Base-by-base conservation (phyloP, 805 yeast species). In the Scheffersomyces spartinae region DNA sequence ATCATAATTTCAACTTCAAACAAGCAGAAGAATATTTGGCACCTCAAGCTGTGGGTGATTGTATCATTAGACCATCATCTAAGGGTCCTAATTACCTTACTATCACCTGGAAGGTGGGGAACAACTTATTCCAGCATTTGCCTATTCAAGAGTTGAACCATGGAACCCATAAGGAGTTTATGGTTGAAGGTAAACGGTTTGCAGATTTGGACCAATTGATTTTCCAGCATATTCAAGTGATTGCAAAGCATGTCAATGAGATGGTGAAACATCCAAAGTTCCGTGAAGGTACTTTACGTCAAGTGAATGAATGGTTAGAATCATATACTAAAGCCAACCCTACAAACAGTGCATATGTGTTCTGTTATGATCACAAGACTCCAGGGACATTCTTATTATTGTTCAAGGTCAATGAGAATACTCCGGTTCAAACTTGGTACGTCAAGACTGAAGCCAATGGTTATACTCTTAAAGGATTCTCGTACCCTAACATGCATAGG, bases 21-120 rank as follows among this genome's bases (percentile, higher is more conserved):
- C 95, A 91, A 59, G 97, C 99, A 1, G 97, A 88, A 50, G 94
- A 81, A 39, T 85, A 68, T 39, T 66, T 91, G 42, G 95, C 95
- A 12, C 82, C 95, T 13, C 70, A 79, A 46, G 71, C 76, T 21
- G 77, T 86, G 36, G 99, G 99, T 27, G 94, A 83, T 39, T 71
- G 84, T 54, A 94, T 91, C 12, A 80, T 91, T 29, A 71, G 99
- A 39, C 99, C 97, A 11, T 84, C 96, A 0, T 83, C 94, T 7
- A 73, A 76, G 34, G 98, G 98, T 21, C 64, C 70, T 24, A 81
- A 83, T 35, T 95, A 76, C 50, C 64, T 91, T 39, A 85, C 95
- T 3, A 76, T 88, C 21, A 88, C 99, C 0, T 91, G 97, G 96
- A 91, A 91, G 49, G 86, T 91, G 23, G 91, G 82, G 32, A 88